A percentile compares a stretch with the other conserved stretches of the same genome.
Evolutionary conservation across 2,329 filamentous ascomycete species (phyloP).

Genomic region (Colletotrichum destructivum): DNA sequence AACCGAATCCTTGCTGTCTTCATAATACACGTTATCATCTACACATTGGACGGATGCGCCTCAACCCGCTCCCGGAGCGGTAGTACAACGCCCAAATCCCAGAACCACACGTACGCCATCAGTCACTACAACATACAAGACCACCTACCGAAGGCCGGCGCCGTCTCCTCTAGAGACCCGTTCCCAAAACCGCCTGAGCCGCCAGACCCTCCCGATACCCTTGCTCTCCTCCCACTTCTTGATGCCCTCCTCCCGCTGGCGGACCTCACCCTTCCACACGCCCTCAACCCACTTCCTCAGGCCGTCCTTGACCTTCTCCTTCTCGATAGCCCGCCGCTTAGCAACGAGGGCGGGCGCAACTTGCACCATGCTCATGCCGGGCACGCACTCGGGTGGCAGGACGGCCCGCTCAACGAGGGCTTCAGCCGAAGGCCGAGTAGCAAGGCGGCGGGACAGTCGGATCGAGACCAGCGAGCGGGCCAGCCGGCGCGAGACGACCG

Average conservation of each 20-base stretch:
- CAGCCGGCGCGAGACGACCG: constrained; percentile 75
- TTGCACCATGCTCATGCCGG: constrained; percentile 56
- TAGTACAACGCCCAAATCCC: background rate
- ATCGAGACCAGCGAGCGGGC: constrained; percentile 77
- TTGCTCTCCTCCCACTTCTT: constrained; percentile 64
- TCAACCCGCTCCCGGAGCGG: constrained; percentile 14
- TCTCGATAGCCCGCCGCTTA: constrained; percentile 74
- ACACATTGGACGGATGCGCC: background rate
- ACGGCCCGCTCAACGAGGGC: constrained; percentile 75
- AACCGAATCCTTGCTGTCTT: background rate
- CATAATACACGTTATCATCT: constrained; percentile 19
- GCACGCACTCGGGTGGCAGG: constrained; percentile 75
- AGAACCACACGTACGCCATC: background rate
- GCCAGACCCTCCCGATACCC: constrained; percentile 72
- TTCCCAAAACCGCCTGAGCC: constrained; percentile 78
- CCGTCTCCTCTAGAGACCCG: constrained; percentile 63
- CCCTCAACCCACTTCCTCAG: constrained; percentile 75
- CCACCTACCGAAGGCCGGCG: constrained; percentile 28
- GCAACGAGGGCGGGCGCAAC: constrained; percentile 76
- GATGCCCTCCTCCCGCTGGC: constrained; percentile 63
- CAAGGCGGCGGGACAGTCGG: constrained; percentile 73
- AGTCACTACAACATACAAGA: background rate
- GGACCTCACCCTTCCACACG: constrained; percentile 70
- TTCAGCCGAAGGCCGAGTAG: constrained; percentile 71
- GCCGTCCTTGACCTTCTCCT: constrained; percentile 77